Base-by-base conservation (phyloP, 1,284 basidiomycete genomes). In the Rhizopogon hawkerae region DNA sequence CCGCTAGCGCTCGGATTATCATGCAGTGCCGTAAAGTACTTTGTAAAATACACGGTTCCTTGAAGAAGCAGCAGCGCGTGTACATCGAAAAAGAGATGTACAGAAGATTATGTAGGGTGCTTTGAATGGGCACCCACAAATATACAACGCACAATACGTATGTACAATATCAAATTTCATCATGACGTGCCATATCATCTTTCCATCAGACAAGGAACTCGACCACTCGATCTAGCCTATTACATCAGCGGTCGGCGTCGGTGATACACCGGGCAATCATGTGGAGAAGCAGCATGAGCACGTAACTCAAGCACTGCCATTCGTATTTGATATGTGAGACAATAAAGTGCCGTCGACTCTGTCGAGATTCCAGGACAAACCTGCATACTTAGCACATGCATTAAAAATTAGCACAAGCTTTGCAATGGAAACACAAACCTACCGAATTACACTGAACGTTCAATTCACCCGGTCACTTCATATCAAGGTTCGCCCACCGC, bases 401-500 rank as follows among this genome's bases (percentile, higher is more conserved):
- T 10, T 5, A 11, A 11, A 31, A 11, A 31, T 43, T n/a, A 43
- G 16, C 4, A 9, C n/a, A 3, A 31, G 10, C 29, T 18, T 18
- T 43, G 29, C 11, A 43, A 43, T 9, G 7, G 16, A 33, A 21
- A 13, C 11, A 21, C 7, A n/a, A 5, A 21, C 29, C 8, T 43
- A 33, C 41, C 13, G 7, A 33, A 43, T 14, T 33, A 13, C 9
- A 33, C 3, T 3, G 13, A 9, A 16, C 16, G 13, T 31, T 16
- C 4, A 13, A 31, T 29, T 8, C 24, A 41, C 26, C 31, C 1
- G 29, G 16, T 43, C 29, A 43, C 29, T 33, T 43, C 29, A 18
- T 5, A 43, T 43, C 41, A 33, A 43, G 10, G 9, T 51, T 42
- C 23, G 41, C 56, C 66, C 66, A 72, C 38, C 66, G 50, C 44